Base-by-base conservation (phyloP, 164 flowering plant genomes). In the Nelumbo lutea region DNA sequence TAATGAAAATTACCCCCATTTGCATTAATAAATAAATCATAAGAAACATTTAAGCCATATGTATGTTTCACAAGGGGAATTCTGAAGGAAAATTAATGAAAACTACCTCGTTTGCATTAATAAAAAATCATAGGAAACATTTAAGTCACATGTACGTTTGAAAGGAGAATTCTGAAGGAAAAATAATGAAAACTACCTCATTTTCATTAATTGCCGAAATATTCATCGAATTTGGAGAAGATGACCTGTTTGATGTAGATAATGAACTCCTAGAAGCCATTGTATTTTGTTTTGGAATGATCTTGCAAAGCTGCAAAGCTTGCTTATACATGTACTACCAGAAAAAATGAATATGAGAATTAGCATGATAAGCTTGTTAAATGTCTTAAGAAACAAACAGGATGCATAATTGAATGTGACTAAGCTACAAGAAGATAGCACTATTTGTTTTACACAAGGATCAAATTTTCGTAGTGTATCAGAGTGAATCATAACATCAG, bases 301-400 rank as follows among this genome's bases (percentile, higher is more conserved):
- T 83, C 83, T 86, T 92, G 80, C 85, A 82, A 71, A 79, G 83
- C 57, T 92, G 97, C 87, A 92, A 77, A n/a, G 91, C 94, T 85
- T 92, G 91, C 85, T 87, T 95, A 79, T 88, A 95, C 44, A 71
- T 76, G 70, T 88, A 85, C 99, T 92, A 83, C 45, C 53, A 71
- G 42, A 27, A 68, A 69, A 61, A 4, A 39, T 27, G 62, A 70
- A 62, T 55, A 39, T 61, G 41, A 62, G 61, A 67, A 60, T 59
- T 39, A n/a, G 38, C 45, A 48, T n/a, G 43, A 44, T 42, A 38
- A 11, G 42, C 45, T 67, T 9, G 5, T 7, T 39, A 67, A 53
- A 10, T 9, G 1, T 51, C 9, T 40, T 4, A 14, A 47, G 11
- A 39, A 59, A 47, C 44, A 47, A 39, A 68, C 1, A 45, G 27